Percentiles rank a stretch among this genome's conserved stretches.
Conservation (phyloP, 208 protist genomes). For the Blastocrithidia nonstop region DNA sequence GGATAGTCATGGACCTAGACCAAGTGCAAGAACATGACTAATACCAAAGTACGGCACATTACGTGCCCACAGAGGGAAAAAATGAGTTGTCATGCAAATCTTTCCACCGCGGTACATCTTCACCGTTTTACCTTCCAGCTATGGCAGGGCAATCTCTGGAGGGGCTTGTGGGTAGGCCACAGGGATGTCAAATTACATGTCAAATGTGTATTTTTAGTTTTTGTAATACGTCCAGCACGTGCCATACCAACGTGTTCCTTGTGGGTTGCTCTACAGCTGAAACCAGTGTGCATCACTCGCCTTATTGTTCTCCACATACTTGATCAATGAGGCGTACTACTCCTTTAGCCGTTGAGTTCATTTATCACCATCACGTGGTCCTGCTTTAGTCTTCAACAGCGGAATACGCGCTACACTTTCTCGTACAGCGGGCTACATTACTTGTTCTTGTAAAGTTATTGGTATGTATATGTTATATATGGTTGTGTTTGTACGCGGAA, state of each 20-base stretch:
- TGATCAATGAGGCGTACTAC: conserved; percentile 93
- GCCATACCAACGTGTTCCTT: conserved; percentile 92
- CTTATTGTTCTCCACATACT: conserved; percentile 94
- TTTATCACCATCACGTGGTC: conserved; percentile 88
- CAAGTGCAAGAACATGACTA: conserved; percentile 93
- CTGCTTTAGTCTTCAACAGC: conserved; percentile 88
- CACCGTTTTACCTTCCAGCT: conserved; percentile 95
- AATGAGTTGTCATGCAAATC: conserved; percentile 96
- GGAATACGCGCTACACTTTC: conserved; percentile 90
- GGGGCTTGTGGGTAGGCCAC: conserved; percentile 92
- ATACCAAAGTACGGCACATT: conserved; percentile 97
- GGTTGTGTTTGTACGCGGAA: no score
- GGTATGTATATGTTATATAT: no score
- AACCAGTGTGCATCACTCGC: conserved; percentile 94
- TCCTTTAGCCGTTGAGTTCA: conserved; percentile 96
- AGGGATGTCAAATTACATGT: conserved; percentile 95
- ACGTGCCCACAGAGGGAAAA: conserved; percentile 94
- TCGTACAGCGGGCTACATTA: conserved; percentile 72
- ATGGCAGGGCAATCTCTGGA: conserved; percentile 92
- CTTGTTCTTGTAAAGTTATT: background rate
- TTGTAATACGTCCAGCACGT: conserved; percentile 95
- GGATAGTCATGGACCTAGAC: conserved; percentile 94
- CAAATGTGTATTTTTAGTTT: conserved; percentile 93
- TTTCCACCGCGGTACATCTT: conserved; percentile 98
- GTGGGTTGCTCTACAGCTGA: conserved; percentile 87